Evolutionary conservation across 192 early-diverging fungal genomes (phyloP).

Genomic region (Entrophospora sp.): DNA sequence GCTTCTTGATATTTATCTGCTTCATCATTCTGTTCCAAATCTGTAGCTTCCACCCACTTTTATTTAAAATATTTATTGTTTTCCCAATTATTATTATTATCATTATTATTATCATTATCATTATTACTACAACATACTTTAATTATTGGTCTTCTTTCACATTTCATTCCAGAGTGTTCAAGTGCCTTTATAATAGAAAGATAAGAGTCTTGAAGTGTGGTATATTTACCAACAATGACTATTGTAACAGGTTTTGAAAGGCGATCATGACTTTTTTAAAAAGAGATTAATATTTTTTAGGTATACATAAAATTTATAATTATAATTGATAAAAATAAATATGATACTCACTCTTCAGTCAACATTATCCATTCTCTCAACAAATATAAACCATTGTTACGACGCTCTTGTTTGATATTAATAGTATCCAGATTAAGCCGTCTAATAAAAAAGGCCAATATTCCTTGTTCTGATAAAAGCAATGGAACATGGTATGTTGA

Average conservation of each 20-base stretch:
- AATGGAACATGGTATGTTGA: slow-evolving; percentile 96
- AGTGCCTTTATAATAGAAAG: slow-evolving; percentile 93
- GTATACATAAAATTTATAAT: too few species aligned
- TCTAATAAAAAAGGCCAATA: slow-evolving; percentile 72
- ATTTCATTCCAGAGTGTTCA: slow-evolving; percentile 94
- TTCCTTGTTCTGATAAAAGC: slow-evolving; percentile 74
- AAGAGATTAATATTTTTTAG: too few species aligned
- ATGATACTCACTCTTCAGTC: too few species aligned
- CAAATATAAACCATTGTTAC: slow-evolving; percentile 49
- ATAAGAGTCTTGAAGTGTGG: slow-evolving; percentile 90
- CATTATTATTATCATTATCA: background rate
- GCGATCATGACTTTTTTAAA: slow-evolving; percentile 58
- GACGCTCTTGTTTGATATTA: slow-evolving; percentile 40
- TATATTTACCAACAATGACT: slow-evolving; percentile 94
- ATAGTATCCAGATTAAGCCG: slow-evolving; percentile 64
- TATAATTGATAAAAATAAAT: too few species aligned
- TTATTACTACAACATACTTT: slow-evolving; percentile 25
- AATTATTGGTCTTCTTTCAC: slow-evolving; percentile 73
- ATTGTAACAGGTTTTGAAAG: slow-evolving; percentile 80
- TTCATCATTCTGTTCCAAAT: slow-evolving; percentile 71
- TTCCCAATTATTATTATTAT: background rate
- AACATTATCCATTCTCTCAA: too few species aligned
- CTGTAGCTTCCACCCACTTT: slow-evolving; percentile 91
- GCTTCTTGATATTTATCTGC: slow-evolving; percentile 92
- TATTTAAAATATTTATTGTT: background rate